Percentiles rank a stretch among this genome's conserved stretches.
phyloP scores from a whole-genome alignment of 768 basidiomycete species.

The Stropharia rugosoannulata region DNA sequence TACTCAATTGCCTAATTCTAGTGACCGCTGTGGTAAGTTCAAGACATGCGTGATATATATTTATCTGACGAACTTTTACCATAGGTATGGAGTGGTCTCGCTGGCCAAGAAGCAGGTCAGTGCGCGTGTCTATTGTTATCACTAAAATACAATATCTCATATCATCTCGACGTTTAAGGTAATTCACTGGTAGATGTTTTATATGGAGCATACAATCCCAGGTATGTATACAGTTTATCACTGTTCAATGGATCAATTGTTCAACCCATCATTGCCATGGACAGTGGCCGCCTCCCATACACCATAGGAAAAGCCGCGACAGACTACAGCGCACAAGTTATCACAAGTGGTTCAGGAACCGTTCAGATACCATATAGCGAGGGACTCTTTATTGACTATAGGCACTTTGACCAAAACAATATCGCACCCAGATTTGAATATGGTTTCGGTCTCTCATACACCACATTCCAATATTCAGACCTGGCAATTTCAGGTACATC shows the following conservation, averaged over 20 bases:
- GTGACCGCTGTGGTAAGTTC: slow-evolving; percentile 36
- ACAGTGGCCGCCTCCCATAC: slow-evolving; percentile 43
- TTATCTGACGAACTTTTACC: neutral
- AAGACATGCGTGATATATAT: neutral
- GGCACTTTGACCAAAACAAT: slow-evolving; percentile 50
- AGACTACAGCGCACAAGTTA: slow-evolving; percentile 60
- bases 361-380: slow-evolving; percentile 58
- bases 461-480: slow-evolving; percentile 50
- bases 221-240: slow-evolving; percentile 28
- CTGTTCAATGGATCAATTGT: neutral
- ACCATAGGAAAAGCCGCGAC: slow-evolving; percentile 51
- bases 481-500: slow-evolving; percentile 41
- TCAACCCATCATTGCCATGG: neutral
- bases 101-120: slow-evolving; percentile 61
- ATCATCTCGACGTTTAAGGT: slow-evolving; percentile 30
- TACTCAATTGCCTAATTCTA: slow-evolving; percentile 6
- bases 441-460: slow-evolving; percentile 56
- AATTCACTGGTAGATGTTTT: slow-evolving; percentile 58
- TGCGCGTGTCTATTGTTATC: slow-evolving; percentile 10
- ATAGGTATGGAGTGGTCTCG: slow-evolving; percentile 52
- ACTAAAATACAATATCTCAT: too few species aligned
- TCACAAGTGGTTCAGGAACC: slow-evolving; percentile 32
- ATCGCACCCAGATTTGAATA: slow-evolving; percentile 50
- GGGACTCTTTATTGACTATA: slow-evolving; percentile 57
- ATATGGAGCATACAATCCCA: slow-evolving; percentile 60